A percentile compares a stretch with the other conserved stretches of the same genome.
These are phyloP conservation scores for Umbilicus rupestris DNA, from an alignment of 164 flowering plant species.

Conservation along the genomic window DNA sequence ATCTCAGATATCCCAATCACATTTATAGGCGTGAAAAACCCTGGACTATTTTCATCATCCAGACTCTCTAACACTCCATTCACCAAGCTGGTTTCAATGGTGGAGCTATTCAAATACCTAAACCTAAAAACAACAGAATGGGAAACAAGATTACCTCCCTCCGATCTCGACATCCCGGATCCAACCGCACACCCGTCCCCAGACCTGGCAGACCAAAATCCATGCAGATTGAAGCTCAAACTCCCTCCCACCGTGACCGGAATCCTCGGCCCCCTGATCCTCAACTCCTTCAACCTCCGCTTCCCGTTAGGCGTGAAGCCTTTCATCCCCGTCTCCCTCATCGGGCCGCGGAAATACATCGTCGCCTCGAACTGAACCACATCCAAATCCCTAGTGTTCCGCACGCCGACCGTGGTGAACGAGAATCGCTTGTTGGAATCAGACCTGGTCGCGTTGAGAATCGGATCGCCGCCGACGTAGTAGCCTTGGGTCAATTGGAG, in stretches of 20 bases:
- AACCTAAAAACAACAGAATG: conserved; percentile 25
- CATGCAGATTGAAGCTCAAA: conserved; percentile 15
- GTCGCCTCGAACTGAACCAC: conserved; percentile 4
- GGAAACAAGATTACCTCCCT: conserved; percentile 10
- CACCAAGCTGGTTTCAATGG: conserved; percentile 19
- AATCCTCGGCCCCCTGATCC: conserved; percentile 12
- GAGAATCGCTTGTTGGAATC: background rate
- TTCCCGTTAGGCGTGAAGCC: background rate
- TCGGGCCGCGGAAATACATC: background rate
- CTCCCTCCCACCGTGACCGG: background rate
- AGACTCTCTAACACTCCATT: conserved; percentile 27
- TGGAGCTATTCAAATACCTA: conserved; percentile 14
- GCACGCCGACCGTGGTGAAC: background rate
- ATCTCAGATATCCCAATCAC: conserved; percentile 17
- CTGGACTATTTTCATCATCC: conserved; percentile 11
- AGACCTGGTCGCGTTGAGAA: background rate
- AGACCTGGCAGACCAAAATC: conserved; percentile 26
- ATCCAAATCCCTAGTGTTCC: background rate
- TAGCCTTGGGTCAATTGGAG: background rate
- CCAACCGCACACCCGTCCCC: conserved; percentile 39
- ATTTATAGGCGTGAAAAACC: conserved; percentile 22
- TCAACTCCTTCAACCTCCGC: background rate
- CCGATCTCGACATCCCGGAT: conserved; percentile 3
- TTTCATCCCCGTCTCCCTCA: background rate
- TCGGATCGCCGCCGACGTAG: conserved; percentile 1